phyloP scores from a whole-genome alignment of 1,284 basidiomycete genomes.

The Melampsora americana region DNA sequence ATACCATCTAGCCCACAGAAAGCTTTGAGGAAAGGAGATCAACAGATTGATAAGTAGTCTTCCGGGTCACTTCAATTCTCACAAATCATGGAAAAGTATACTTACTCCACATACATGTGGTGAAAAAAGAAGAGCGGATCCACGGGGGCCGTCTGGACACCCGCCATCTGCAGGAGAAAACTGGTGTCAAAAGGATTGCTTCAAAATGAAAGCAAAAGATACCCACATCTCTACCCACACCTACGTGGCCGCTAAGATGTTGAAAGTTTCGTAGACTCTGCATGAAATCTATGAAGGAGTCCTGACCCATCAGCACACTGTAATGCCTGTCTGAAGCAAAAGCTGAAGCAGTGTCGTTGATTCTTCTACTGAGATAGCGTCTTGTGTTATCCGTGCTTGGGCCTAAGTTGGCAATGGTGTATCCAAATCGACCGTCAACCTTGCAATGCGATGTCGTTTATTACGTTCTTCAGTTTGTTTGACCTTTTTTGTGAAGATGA shows the following conservation, averaged over 20 bases:
- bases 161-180: conserved; percentile 6
- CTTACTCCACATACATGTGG: conserved; percentile 38
- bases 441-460: neutral
- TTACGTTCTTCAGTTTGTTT: too few relatives aligned
- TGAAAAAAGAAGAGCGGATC: conserved; percentile 29
- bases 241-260: conserved; percentile 29
- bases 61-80: neutral
- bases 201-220: neutral
- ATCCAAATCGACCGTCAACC: conserved; percentile 27
- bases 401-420: conserved; percentile 8
- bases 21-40: neutral
- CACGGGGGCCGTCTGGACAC: conserved; percentile 31
- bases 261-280: conserved; percentile 7
- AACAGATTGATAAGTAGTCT: neutral
- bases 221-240: conserved; percentile 28
- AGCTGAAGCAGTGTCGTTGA: conserved; percentile 39
- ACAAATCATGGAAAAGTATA: neutral
- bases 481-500: too few relatives aligned
- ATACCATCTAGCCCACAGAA: conserved; percentile 38
- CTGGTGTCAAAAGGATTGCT: neutral
- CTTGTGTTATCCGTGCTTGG: conserved; percentile 21
- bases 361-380: conserved; percentile 9
- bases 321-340: conserved; percentile 12
- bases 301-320: conserved; percentile 15
- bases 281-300: conserved; percentile 13